phyloP scores from a whole-genome alignment of 2,329 filamentous ascomycete genomes.

The Blumeria hordei region DNA sequence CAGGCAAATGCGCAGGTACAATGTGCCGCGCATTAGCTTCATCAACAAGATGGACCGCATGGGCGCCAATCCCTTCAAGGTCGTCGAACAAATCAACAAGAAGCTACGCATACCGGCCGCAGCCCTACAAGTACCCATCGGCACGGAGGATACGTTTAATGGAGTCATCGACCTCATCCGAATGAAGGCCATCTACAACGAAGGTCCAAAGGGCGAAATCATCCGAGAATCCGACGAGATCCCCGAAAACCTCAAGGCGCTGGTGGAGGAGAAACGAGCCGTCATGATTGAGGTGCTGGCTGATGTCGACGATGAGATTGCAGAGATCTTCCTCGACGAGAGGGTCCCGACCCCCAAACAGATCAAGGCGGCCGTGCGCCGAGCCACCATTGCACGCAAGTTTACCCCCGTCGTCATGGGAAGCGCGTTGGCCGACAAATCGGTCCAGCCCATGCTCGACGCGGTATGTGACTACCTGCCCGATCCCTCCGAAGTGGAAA shows the following conservation, averaged over 20 bases:
- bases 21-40: slow-evolving; percentile 84
- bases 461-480: slow-evolving; percentile 90
- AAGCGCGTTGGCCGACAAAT: slow-evolving; percentile 82
- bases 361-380: slow-evolving; percentile 77
- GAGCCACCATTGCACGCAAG: slow-evolving; percentile 68
- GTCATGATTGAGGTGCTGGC: slow-evolving; percentile 84
- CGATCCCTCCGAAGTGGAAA: slow-evolving; percentile 72
- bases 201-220: slow-evolving; percentile 57
- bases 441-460: slow-evolving; percentile 88
- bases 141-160: slow-evolving; percentile 70
- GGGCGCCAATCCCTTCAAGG: slow-evolving; percentile 95
- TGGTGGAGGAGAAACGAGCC: slow-evolving; percentile 61
- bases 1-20: slow-evolving; percentile 95
- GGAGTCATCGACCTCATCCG: slow-evolving; percentile 81
- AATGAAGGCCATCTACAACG: slow-evolving; percentile 86
- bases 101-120: slow-evolving; percentile 87
- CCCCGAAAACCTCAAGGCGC: slow-evolving; percentile 49
- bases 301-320: slow-evolving; percentile 94
- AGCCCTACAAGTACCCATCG: slow-evolving; percentile 85
- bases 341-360: slow-evolving; percentile 52
- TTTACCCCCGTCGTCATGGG: slow-evolving; percentile 96
- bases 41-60: slow-evolving; percentile 99
- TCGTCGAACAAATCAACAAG: slow-evolving; percentile 87
- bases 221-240: slow-evolving; percentile 59
- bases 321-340: slow-evolving; percentile 83